Conservation (phyloP, 345 rosid genomes). For the Chamaenerion angustifolium region DNA sequence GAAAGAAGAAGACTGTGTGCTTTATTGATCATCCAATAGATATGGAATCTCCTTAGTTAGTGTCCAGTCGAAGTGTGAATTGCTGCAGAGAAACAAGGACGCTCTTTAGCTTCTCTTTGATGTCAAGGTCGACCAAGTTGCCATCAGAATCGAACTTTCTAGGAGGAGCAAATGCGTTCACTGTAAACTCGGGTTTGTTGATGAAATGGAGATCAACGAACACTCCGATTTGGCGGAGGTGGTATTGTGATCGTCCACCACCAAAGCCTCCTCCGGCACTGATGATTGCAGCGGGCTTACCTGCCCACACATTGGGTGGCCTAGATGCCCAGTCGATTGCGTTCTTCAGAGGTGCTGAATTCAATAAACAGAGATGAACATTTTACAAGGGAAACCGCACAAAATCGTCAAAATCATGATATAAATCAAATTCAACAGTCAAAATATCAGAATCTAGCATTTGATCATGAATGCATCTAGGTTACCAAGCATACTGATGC, state of each 20-base stretch:
- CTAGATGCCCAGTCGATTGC: conserved; percentile 83
- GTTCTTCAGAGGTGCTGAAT: conserved; percentile 65
- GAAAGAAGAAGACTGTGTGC: no score
- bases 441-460: no score
- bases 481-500: no score
- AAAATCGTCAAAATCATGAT: not conserved
- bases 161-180: conserved; percentile 64
- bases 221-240: conserved; percentile 78
- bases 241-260: conserved; percentile 53
- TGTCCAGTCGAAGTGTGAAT: conserved; percentile 41
- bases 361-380: not conserved
- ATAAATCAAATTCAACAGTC: not conserved
- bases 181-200: conserved; percentile 66
- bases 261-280: conserved; percentile 58
- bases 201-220: conserved; percentile 76
- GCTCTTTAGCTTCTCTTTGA: conserved; percentile 33
- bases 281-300: conserved; percentile 68
- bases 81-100: conserved; percentile 49
- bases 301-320: conserved; percentile 64
- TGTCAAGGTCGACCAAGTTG: conserved; percentile 37
- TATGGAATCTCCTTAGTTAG: not conserved
- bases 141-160: conserved; percentile 65
- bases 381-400: not conserved
- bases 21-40: no score
- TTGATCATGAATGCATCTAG: no score